Conservation (phyloP, 495 filamentous ascomycete species). For the Daldinia concentrica region DNA sequence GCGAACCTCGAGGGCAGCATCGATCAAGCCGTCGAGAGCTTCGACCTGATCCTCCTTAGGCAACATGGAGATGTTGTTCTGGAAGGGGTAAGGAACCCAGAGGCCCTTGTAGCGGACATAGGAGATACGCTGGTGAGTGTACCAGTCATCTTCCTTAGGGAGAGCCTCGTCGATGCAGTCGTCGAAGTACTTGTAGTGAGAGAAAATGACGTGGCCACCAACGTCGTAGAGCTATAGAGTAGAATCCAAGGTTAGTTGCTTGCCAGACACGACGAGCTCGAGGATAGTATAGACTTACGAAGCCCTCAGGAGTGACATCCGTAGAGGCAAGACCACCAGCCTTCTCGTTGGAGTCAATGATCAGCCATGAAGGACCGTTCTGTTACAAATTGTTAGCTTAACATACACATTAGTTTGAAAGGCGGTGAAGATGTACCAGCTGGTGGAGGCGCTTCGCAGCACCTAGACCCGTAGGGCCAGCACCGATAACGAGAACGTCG, state of each 20-base stretch:
- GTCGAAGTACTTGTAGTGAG: constrained; percentile 99
- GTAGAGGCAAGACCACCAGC: constrained; percentile 97
- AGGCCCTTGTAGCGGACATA: constrained; percentile 95
- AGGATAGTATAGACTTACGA: constrained; percentile 71
- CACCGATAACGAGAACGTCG: constrained; percentile 98
- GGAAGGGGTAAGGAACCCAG: constrained; percentile 99
- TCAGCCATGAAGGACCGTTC: constrained; percentile 94
- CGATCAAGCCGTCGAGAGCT: constrained; percentile 97
- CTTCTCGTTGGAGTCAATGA: constrained; percentile 90
- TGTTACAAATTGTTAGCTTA: constrained; percentile 53
- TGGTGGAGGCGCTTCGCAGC: constrained; percentile 98
- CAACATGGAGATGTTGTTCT: constrained; percentile 99
- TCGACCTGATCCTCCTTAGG: constrained; percentile 96
- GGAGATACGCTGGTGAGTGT: constrained; percentile 96
- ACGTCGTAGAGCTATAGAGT: constrained; percentile 90
- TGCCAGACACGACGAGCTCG: not conserved
- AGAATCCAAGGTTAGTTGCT: constrained; percentile 36
- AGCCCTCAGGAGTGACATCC: constrained; percentile 94
- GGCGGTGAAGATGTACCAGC: constrained; percentile 70
- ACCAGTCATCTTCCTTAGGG: constrained; percentile 94
- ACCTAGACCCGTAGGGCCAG: constrained; percentile 95
- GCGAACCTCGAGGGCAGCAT: constrained; percentile 86
- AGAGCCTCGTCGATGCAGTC: constrained; percentile 97
- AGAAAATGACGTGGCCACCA: constrained; percentile 99
- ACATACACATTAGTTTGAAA: constrained; percentile 15